Percentiles rank a stretch among this genome's conserved stretches.
phyloP scores from a whole-genome alignment of 1,139 yeast species.

The Suhomyces yuchorum region DNA sequence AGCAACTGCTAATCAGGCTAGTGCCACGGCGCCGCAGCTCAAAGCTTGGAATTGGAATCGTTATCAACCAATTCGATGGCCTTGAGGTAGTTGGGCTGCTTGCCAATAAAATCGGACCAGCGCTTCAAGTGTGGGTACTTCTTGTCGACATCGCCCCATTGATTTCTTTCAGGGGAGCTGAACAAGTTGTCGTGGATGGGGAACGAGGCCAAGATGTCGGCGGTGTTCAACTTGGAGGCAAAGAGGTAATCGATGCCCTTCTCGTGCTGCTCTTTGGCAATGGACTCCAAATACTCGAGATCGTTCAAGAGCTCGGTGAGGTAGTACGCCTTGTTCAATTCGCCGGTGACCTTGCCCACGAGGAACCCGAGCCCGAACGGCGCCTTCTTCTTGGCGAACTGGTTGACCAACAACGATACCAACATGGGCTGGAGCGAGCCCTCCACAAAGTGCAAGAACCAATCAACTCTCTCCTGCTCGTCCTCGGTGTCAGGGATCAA shows the following conservation, averaged over 20 bases:
- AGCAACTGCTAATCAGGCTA: no score
- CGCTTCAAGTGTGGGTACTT: conserved; percentile 28
- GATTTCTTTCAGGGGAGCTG: conserved; percentile 16
- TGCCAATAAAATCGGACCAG: conserved; percentile 27
- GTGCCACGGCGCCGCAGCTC: no score
- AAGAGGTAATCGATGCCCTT: conserved; percentile 34
- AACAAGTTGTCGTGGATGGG: conserved; percentile 33
- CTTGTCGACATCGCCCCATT: conserved; percentile 12
- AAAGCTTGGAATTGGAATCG: conserved; percentile 4
- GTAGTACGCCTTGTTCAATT: conserved; percentile 32
- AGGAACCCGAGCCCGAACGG: conserved; percentile 33
- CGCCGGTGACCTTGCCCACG: conserved; percentile 26
- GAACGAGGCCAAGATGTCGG: conserved; percentile 42
- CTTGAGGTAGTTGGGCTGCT: conserved; percentile 24
- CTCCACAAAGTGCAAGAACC: conserved; percentile 44
- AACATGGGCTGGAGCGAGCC: conserved; percentile 40
- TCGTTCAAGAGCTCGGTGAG: conserved; percentile 28
- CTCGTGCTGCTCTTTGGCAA: conserved; percentile 29
- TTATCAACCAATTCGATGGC: conserved; percentile 22
- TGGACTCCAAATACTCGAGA: conserved; percentile 34
- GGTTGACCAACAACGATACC: conserved; percentile 34
- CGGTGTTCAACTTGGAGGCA: conserved; percentile 40
- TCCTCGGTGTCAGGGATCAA: conserved; percentile 29
- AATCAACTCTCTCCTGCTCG: conserved; percentile 33
- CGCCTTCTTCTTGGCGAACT: conserved; percentile 29